These are phyloP conservation scores for Austroboletus festivus DNA, from an alignment of 768 basidiomycete species.

Conservation along the genomic window DNA sequence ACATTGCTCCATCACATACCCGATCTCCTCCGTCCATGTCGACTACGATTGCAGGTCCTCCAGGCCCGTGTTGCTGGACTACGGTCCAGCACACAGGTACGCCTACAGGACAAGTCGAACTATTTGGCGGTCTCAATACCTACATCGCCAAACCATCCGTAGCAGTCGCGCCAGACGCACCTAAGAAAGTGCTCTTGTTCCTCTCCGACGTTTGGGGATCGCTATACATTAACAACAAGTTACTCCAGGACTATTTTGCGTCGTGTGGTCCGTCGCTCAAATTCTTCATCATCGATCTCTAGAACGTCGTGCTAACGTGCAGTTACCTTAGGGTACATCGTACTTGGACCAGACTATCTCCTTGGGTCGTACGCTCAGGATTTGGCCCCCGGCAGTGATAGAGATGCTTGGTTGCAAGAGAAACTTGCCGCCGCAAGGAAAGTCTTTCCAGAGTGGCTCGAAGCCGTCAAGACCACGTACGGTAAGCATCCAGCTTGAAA, in stretches of 20 bases:
- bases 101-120: conserved; percentile 40
- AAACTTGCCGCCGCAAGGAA: conserved; percentile 35
- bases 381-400: conserved; percentile 35
- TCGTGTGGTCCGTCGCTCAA: conserved; percentile 44
- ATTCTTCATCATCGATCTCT: too few species aligned
- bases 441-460: conserved; percentile 48
- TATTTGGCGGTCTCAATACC: conserved; percentile 47
- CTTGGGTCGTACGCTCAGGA: conserved; percentile 47
- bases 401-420: conserved; percentile 40
- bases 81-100: conserved; percentile 50
- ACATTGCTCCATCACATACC: too few species aligned
- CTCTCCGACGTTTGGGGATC: conserved; percentile 56
- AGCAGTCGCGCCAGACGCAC: conserved; percentile 10
- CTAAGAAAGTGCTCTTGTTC: conserved; percentile 50
- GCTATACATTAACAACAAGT: conserved; percentile 50
- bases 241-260: conserved; percentile 62
- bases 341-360: conserved; percentile 61
- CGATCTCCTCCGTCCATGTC: too few species aligned
- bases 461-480: conserved; percentile 42
- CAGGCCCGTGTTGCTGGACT: conserved; percentile 46
- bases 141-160: conserved; percentile 51
- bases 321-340: conserved; percentile 55
- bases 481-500: conserved; percentile 32
- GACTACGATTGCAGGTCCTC: conserved; percentile 38
- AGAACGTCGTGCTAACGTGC: too few species aligned